Conservation (phyloP, 768 basidiomycete species). For the Mycena kentingensis region DNA sequence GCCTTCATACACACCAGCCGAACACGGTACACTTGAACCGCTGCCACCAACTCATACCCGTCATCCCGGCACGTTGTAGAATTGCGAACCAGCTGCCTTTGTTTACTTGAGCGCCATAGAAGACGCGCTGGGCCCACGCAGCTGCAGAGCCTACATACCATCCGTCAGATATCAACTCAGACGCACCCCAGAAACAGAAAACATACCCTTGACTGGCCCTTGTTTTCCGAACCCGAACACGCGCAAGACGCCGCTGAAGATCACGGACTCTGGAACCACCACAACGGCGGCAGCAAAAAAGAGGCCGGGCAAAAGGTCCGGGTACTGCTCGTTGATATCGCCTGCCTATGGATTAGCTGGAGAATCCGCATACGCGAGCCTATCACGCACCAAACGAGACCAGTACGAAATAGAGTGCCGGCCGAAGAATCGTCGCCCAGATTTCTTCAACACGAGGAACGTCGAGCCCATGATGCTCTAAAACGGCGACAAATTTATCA, state of each 20-base stretch:
- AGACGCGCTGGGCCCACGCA: conserved; percentile 37
- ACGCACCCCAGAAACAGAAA: background rate
- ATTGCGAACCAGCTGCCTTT: conserved; percentile 37
- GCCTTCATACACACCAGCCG: no score
- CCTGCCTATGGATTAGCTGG: background rate
- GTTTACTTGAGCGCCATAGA: conserved; percentile 34
- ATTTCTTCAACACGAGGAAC: background rate
- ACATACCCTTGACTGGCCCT: conserved; percentile 36
- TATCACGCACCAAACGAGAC: background rate
- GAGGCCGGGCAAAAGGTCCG: conserved; percentile 25
- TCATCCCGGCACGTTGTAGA: conserved; percentile 35
- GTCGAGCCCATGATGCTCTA: background rate
- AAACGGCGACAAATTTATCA: background rate
- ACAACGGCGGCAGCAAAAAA: conserved; percentile 26
- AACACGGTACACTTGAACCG: background rate
- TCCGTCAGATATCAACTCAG: background rate
- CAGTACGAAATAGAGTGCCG: background rate
- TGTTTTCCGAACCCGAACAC: conserved; percentile 40
- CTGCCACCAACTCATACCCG: conserved; percentile 1
- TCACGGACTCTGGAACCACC: conserved; percentile 33
- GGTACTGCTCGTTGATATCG: background rate
- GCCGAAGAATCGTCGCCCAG: background rate
- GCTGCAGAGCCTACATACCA: conserved; percentile 34
- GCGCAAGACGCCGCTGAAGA: conserved; percentile 34
- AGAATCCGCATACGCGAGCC: background rate